phyloP scores from a whole-genome alignment of 2,329 filamentous ascomycete species.

The Thermomyces lanuginosus region DNA sequence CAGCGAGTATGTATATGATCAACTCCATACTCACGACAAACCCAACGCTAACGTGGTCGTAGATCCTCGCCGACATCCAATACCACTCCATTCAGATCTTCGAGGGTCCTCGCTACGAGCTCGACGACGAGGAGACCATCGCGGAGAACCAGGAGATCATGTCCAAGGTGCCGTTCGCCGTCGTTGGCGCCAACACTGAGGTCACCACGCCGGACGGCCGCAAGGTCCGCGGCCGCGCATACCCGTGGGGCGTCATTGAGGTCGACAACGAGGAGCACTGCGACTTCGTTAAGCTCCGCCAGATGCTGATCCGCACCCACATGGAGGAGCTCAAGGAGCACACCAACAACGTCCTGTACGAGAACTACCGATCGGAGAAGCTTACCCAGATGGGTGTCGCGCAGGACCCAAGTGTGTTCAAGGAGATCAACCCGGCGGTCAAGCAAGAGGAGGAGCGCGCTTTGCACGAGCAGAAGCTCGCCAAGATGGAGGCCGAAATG shows the following conservation, averaged over 20 bases:
- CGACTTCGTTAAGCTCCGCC: slow-evolving; percentile 97
- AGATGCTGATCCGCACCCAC: slow-evolving; percentile 99
- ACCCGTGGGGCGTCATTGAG: slow-evolving; percentile 97
- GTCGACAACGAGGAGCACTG: slow-evolving; percentile 99
- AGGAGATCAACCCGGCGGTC: slow-evolving; percentile 99
- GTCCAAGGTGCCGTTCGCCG: slow-evolving; percentile 97
- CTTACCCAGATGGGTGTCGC: slow-evolving; percentile 96
- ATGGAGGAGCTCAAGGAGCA: slow-evolving; percentile 99
- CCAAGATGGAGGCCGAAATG: slow-evolving; percentile 99
- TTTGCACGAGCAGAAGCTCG: slow-evolving; percentile 97
- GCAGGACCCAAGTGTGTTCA: slow-evolving; percentile 98
- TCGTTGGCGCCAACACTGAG: slow-evolving; percentile 92
- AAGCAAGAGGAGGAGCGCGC: slow-evolving; percentile 99
- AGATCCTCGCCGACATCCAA: slow-evolving; percentile 96
- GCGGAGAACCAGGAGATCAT: slow-evolving; percentile 99
- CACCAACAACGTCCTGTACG: slow-evolving; percentile 96
- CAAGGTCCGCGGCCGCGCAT: slow-evolving; percentile 86
- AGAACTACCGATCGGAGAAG: slow-evolving; percentile 99
- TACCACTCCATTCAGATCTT: slow-evolving; percentile 98
- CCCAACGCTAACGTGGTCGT: slow-evolving; percentile 14
- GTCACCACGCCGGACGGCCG: slow-evolving; percentile 81
- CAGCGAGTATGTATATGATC: slow-evolving; percentile 56
- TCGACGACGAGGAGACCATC: slow-evolving; percentile 98
- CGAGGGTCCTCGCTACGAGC: slow-evolving; percentile 93
- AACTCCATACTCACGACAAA: too few relatives aligned